Percentiles rank a stretch among this genome's conserved stretches.
Evolutionary conservation across 2,329 filamentous ascomycete genomes (phyloP).

Genomic region (Arachnomyces sp.): DNA sequence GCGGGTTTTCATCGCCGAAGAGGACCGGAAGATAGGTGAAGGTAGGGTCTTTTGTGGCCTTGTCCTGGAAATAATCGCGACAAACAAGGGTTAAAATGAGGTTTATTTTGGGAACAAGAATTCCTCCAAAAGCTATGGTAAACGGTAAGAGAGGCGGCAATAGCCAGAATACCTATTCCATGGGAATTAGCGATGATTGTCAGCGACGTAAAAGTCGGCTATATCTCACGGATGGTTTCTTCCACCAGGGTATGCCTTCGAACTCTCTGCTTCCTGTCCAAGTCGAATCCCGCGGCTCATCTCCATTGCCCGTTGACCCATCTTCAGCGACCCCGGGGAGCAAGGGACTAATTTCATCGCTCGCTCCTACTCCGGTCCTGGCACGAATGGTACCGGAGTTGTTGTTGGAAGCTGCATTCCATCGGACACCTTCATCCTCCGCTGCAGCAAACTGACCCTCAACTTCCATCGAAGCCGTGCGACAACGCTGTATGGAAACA

Average conservation of each 20-base stretch:
- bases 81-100: slow-evolving; percentile 80
- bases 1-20: slow-evolving; percentile 62
- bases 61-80: slow-evolving; percentile 68
- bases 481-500: too few relatives aligned
- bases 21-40: slow-evolving; percentile 58
- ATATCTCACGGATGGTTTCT: slow-evolving; percentile 41
- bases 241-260: slow-evolving; percentile 41
- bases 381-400: too few relatives aligned
- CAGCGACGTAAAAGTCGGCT: slow-evolving; percentile 4
- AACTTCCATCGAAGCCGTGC: too few relatives aligned
- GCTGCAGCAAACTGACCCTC: too few relatives aligned
- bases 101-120: slow-evolving; percentile 80
- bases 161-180: slow-evolving; percentile 69
- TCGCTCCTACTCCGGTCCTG: too few relatives aligned
- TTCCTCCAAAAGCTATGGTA: slow-evolving; percentile 77
- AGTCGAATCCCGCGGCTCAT: neutral
- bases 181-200: slow-evolving; percentile 5
- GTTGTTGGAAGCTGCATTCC: slow-evolving; percentile 6
- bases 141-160: slow-evolving; percentile 73
- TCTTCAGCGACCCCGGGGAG: slow-evolving; percentile 1
- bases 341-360: slow-evolving; percentile 9
- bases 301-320: neutral
- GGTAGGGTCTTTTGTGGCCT: slow-evolving; percentile 50
- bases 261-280: slow-evolving; percentile 26
- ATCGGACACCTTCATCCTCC: too few relatives aligned